Base-by-base conservation (phyloP, 805 yeast genomes). In the Sugiyamaella chiloensis region DNA sequence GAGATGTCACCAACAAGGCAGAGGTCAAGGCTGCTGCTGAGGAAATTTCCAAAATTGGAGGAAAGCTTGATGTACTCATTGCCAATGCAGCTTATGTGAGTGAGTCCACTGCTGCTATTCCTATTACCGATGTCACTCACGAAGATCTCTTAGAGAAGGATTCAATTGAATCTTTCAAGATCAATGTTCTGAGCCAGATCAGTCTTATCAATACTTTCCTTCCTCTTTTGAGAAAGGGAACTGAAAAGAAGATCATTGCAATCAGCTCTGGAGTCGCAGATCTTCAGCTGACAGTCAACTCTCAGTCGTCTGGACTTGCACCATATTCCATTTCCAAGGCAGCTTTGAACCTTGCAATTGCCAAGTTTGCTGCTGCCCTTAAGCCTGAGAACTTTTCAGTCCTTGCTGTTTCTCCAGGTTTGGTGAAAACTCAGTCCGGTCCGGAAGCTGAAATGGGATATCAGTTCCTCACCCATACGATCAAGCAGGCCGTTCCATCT, bases 371-470 rank as follows among this genome's bases (percentile, higher is more conserved):
- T 30, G 24, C 29, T 30, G 72, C 68, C 40, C 50, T 62, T 27
- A 49, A 42, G 11, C 39, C 40, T 2, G 61, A 64, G 39, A 64
- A 58, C 1, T 66, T 61, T 48, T 60, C 56, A 8, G 60, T 65
- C 24, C 53, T 67, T 19, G 54, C 69, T 4, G 12, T 69, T 12
- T 69, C 68, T 40, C 77, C 77, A 0, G 75, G 76, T 21, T 20
- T 60, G 9, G 74, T 72, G 5, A 11, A 42, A 6, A 67, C 70
- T 31, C 70, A 67, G 7, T 8, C 21, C 4, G 30, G 39, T 2
- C 44, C 47, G 7, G 40, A 24, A 16, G 24, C 42, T 9, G 44
- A 36, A 2, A 16, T 20, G 21, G 8, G 11, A 16, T 26, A 37
- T 11, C 32, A 40, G 12, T 24, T 26, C 2, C 6, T 40, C 4